phyloP scores from a whole-genome alignment of 257 asterid genomes.

The Nicotiana otophora region DNA sequence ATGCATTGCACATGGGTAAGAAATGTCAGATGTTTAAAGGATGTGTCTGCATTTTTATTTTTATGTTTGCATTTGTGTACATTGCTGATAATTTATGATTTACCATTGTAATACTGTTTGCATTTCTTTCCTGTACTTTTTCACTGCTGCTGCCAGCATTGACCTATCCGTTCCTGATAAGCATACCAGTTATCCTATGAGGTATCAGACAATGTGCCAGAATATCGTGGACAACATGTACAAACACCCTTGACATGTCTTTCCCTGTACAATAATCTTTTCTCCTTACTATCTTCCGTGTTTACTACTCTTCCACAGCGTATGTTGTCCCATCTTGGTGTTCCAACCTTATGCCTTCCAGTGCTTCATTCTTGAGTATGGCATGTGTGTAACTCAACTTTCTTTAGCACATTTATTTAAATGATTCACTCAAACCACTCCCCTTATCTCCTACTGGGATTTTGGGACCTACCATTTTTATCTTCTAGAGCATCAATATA shows the following conservation, averaged over 20 bases:
- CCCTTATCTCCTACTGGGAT: not conserved
- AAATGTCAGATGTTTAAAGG: not conserved
- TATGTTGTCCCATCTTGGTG: not conserved
- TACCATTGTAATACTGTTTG: not conserved
- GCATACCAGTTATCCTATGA: not conserved
- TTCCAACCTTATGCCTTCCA: not conserved
- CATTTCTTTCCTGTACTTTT: not conserved
- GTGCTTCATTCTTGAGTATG: not conserved
- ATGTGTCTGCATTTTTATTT: not conserved
- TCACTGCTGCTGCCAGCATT: not conserved
- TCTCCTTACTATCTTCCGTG: not conserved
- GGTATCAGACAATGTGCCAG: not conserved
- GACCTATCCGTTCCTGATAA: not conserved
- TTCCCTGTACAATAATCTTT: not conserved
- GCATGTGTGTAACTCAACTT: not conserved
- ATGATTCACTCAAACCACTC: not conserved
- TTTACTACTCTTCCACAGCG: not conserved
- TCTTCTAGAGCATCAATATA: not conserved
- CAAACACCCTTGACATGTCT: not conserved
- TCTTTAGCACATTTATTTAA: not conserved
- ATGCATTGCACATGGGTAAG: conserved; percentile 86
- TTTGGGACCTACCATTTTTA: not conserved
- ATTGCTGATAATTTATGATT: not conserved
- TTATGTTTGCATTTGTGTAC: not conserved
- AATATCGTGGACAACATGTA: not conserved